phyloP scores from a whole-genome alignment of 768 basidiomycete species.

The Hortiboletus flavorubellus region DNA sequence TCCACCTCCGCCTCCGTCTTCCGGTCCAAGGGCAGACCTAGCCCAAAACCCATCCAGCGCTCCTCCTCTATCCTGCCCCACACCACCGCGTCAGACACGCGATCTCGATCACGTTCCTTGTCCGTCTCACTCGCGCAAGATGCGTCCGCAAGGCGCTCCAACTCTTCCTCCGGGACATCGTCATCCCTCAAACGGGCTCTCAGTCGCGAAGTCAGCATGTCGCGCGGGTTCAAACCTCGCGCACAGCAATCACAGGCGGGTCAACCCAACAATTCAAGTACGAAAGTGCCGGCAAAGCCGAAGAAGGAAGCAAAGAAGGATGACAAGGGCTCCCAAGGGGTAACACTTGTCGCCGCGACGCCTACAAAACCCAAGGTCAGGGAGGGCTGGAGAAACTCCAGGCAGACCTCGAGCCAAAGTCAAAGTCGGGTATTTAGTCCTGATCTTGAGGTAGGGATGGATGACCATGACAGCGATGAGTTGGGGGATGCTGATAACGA shows the following conservation, averaged over 20 bases:
- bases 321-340: conserved; percentile 7
- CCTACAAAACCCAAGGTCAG: conserved; percentile 40
- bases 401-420: conserved; percentile 6
- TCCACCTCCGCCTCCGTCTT: conserved; percentile 7
- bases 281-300: conserved; percentile 13
- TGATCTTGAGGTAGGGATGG: neutral
- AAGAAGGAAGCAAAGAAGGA: conserved; percentile 9
- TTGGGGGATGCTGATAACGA: conserved; percentile 4
- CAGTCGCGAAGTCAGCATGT: conserved; percentile 78
- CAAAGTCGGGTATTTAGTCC: conserved; percentile 5
- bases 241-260: conserved; percentile 12
- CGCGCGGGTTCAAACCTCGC: conserved; percentile 58
- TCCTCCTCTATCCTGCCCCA: conserved; percentile 22
- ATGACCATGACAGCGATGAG: neutral
- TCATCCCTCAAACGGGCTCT: conserved; percentile 50
- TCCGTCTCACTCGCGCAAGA: conserved; percentile 72
- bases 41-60: conserved; percentile 18
- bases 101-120: conserved; percentile 56
- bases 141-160: conserved; percentile 37
- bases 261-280: conserved; percentile 13
- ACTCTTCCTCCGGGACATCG: conserved; percentile 32
- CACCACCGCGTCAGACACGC: conserved; percentile 24
- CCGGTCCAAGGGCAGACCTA: conserved; percentile 8
- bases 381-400: conserved; percentile 5
- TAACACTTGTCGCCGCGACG: conserved; percentile 53